phyloP scores from a whole-genome alignment of 768 basidiomycete genomes.

The Crepidotus variabilis region DNA sequence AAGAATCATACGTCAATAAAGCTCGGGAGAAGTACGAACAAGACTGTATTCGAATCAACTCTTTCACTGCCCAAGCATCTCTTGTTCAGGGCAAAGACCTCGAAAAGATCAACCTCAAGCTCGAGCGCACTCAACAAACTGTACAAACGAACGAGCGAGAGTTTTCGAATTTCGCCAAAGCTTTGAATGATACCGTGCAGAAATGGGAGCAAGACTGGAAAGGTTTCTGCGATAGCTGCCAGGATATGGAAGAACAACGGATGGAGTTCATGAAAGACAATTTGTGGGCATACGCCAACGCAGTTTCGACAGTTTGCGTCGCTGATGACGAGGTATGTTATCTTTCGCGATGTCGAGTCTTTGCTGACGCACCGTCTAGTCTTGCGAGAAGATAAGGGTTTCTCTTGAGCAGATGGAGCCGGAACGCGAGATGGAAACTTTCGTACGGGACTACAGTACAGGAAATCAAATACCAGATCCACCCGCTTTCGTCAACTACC shows the following conservation, averaged over 20 bases:
- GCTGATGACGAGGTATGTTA: constrained; percentile 84
- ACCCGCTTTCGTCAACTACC: constrained; percentile 82
- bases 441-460: constrained; percentile 86
- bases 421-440: constrained; percentile 83
- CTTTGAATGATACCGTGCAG: constrained; percentile 69
- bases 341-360: neutral
- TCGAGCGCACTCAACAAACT: constrained; percentile 88
- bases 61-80: constrained; percentile 86
- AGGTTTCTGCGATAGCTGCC: constrained; percentile 88
- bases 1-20: constrained; percentile 82
- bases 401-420: constrained; percentile 88
- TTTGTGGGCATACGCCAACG: constrained; percentile 95
- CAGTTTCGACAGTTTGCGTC: constrained; percentile 94
- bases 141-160: constrained; percentile 91
- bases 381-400: constrained; percentile 85
- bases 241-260: constrained; percentile 95
- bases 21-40: constrained; percentile 91
- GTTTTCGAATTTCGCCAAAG: constrained; percentile 81
- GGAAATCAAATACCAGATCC: constrained; percentile 86
- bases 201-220: constrained; percentile 97
- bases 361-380: constrained; percentile 41
- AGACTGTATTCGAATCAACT: constrained; percentile 91
- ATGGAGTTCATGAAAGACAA: constrained; percentile 93
- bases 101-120: constrained; percentile 83
- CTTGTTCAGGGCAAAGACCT: constrained; percentile 92